Percentiles rank a stretch among this genome's conserved stretches.
phyloP scores from a whole-genome alignment of 108 stramenopile genomes.

The Nitzschia sp. region DNA sequence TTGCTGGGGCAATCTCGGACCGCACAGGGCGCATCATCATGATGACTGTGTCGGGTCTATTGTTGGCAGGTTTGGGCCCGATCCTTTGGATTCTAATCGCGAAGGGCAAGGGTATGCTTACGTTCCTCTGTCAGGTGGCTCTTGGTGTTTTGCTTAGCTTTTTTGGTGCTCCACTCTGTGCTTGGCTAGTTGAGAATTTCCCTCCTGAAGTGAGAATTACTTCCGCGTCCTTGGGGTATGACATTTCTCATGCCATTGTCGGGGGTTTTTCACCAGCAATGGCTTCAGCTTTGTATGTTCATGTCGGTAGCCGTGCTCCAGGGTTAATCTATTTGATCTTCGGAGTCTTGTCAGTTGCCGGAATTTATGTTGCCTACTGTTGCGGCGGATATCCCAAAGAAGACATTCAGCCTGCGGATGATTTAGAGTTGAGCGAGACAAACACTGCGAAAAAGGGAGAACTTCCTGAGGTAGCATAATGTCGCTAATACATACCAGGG shows the following conservation, averaged over 20 bases:
- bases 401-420: background rate
- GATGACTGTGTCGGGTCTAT: conserved; percentile 49
- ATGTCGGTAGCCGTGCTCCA: conserved; percentile 41
- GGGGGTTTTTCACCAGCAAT: conserved; percentile 61
- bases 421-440: conserved; percentile 2
- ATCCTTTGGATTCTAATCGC: conserved; percentile 45
- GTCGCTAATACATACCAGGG: background rate
- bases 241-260: conserved; percentile 57
- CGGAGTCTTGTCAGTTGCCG: conserved; percentile 27
- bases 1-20: conserved; percentile 60
- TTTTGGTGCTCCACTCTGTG: conserved; percentile 60
- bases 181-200: conserved; percentile 71
- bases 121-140: conserved; percentile 53
- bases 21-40: conserved; percentile 39
- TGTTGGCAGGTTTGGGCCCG: conserved; percentile 46
- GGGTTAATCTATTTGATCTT: conserved; percentile 58
- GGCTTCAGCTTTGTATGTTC: conserved; percentile 54
- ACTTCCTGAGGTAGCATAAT: conserved; percentile 16
- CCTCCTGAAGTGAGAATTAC: conserved; percentile 54
- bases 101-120: conserved; percentile 31
- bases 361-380: conserved; percentile 28
- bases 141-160: conserved; percentile 55
- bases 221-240: conserved; percentile 59
- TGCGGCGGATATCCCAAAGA: conserved; percentile 21
- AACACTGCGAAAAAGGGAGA: background rate